A percentile compares a stretch with the other conserved stretches of the same genome.
Conservation (phyloP, 2,329 filamentous ascomycete genomes). For the Hypoxylon sp. region DNA sequence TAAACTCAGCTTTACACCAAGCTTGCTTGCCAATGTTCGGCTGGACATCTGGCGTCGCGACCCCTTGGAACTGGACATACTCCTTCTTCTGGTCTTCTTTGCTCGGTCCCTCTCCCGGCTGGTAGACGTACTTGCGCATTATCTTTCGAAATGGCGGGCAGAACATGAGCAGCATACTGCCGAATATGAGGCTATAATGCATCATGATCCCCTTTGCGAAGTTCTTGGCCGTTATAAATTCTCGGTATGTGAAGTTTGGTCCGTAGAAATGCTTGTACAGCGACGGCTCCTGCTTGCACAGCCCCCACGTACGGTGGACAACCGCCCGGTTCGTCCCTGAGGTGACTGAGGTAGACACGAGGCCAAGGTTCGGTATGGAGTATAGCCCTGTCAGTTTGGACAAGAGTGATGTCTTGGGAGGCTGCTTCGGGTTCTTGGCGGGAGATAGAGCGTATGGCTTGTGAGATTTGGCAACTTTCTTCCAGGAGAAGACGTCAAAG, state of each 20-base stretch:
- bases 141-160: slow-evolving; percentile 56
- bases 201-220: slow-evolving; percentile 57
- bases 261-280: slow-evolving; percentile 62
- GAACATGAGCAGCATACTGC: slow-evolving; percentile 54
- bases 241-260: slow-evolving; percentile 65
- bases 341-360: slow-evolving; percentile 62
- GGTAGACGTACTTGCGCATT: slow-evolving; percentile 53
- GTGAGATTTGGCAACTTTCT: slow-evolving; percentile 55
- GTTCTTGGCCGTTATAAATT: slow-evolving; percentile 61
- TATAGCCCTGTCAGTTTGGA: slow-evolving; percentile 60
- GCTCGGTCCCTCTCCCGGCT: slow-evolving; percentile 64
- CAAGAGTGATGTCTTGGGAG: slow-evolving; percentile 48
- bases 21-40: slow-evolving; percentile 55
- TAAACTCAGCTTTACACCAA: slow-evolving; percentile 61
- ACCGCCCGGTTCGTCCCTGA: slow-evolving; percentile 60
- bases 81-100: slow-evolving; percentile 64
- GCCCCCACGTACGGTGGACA: slow-evolving; percentile 70
- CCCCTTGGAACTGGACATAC: slow-evolving; percentile 67
- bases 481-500: slow-evolving; percentile 60
- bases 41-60: slow-evolving; percentile 66
- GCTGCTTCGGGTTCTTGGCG: slow-evolving; percentile 52
- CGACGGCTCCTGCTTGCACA: slow-evolving; percentile 57
- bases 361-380: slow-evolving; percentile 60
- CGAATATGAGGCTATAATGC: slow-evolving; percentile 58
- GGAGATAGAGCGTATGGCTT: slow-evolving; percentile 67